These are phyloP conservation scores for Marchantia polymorpha DNA, from an alignment of 225 moss, liverwort and hornwort genomes.

Conservation along the genomic window DNA sequence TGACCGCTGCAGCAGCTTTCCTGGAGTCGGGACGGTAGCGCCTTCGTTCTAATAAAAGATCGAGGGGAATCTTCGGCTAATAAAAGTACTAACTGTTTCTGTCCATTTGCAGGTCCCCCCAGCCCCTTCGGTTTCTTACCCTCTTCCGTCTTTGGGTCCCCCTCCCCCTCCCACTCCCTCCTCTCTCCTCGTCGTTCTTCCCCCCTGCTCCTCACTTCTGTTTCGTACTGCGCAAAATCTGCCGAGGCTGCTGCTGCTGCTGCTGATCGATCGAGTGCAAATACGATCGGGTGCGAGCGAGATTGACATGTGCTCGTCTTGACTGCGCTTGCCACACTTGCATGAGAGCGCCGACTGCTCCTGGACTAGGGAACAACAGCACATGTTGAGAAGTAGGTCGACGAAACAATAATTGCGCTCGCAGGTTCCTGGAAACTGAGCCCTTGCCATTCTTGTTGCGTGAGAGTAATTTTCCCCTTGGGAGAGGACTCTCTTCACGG, in stretches of 20 bases:
- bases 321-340: not conserved
- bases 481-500: too few species aligned
- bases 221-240: too few species aligned
- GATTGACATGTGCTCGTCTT: not conserved
- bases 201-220: not conserved
- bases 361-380: not conserved
- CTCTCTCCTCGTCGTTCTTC: not conserved
- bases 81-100: not conserved
- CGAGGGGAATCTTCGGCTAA: not conserved
- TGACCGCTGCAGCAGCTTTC: not conserved
- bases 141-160: too few species aligned
- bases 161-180: not conserved
- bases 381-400: not conserved
- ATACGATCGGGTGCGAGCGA: not conserved
- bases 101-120: not conserved
- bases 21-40: not conserved
- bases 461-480: too few species aligned
- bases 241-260: not conserved
- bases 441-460: too few species aligned
- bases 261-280: not conserved
- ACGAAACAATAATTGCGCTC: not conserved
- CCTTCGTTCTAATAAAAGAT: not conserved
- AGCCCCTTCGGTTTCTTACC: not conserved
- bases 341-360: not conserved
- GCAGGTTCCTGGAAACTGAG: not conserved